phyloP scores from a whole-genome alignment of 2,329 filamentous ascomycete species.

The Pseudogymnoascus sp. region DNA sequence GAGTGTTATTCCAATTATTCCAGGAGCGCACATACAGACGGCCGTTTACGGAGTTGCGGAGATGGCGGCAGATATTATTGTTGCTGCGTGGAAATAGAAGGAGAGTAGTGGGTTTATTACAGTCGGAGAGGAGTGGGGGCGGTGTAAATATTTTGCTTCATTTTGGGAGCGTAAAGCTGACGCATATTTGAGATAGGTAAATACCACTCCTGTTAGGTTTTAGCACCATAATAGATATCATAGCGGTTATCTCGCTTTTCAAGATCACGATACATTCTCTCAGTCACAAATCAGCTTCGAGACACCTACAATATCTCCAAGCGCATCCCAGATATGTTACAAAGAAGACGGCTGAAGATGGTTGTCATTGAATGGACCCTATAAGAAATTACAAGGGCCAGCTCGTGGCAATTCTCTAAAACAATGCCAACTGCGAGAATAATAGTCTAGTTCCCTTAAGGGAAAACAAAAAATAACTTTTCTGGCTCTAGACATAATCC shows the following conservation, averaged over 20 bases:
- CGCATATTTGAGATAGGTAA: neutral
- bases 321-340: neutral
- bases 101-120: neutral
- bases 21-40: constrained; percentile 15
- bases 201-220: neutral
- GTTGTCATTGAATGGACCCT: neutral
- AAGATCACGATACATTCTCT: neutral
- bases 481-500: neutral
- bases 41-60: constrained; percentile 19
- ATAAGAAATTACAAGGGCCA: neutral
- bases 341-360: neutral
- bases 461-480: too few relatives aligned
- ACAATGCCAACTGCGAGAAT: neutral
- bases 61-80: constrained; percentile 17
- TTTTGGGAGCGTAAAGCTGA: neutral
- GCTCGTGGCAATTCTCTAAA: neutral
- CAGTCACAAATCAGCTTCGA: neutral
- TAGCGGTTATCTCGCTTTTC: neutral
- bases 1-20: constrained; percentile 16
- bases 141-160: neutral
- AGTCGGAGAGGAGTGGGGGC: neutral
- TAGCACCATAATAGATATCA: neutral
- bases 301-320: neutral
- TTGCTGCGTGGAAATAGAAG: neutral
- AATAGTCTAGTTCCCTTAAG: neutral